A percentile compares a stretch with the other conserved stretches of the same genome.
Evolutionary conservation across 352 stramenopile genomes (phyloP).

Genomic region (Phytopythium sindhum): DNA sequence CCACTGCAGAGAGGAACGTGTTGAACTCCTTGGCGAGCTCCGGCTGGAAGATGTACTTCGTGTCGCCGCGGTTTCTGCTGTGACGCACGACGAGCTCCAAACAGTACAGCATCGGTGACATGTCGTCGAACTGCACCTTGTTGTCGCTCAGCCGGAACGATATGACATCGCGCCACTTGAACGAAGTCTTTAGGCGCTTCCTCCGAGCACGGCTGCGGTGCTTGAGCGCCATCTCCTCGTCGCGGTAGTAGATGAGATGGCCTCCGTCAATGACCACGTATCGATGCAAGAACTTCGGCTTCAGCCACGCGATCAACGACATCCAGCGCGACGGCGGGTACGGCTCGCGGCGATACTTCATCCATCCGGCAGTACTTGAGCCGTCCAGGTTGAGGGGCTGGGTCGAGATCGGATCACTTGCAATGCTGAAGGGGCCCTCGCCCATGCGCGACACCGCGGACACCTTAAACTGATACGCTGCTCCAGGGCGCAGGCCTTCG

Average conservation of each 20-base stretch:
- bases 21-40: constrained; percentile 75
- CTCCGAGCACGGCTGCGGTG: constrained; percentile 72
- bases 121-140: constrained; percentile 81
- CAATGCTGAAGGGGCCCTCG: constrained; percentile 75
- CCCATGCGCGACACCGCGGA: constrained; percentile 83
- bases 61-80: constrained; percentile 38
- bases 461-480: constrained; percentile 85
- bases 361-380: constrained; percentile 75
- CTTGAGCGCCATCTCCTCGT: constrained; percentile 75
- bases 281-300: constrained; percentile 75
- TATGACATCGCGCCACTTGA: constrained; percentile 67
- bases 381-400: constrained; percentile 74
- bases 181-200: constrained; percentile 77
- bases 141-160: constrained; percentile 53
- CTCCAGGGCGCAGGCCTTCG: constrained; percentile 72
- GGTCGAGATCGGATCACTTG: constrained; percentile 67
- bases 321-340: constrained; percentile 44
- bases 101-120: constrained; percentile 79
- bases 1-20: constrained; percentile 66
- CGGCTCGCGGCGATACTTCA: constrained; percentile 79
- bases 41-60: constrained; percentile 82
- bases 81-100: constrained; percentile 68
- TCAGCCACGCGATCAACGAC: constrained; percentile 59
- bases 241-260: constrained; percentile 77
- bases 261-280: constrained; percentile 77